A percentile compares a stretch with the other conserved stretches of the same genome.
Evolutionary conservation across 768 basidiomycete species (phyloP).

Genomic region (Suillus fuscotomentosus): DNA sequence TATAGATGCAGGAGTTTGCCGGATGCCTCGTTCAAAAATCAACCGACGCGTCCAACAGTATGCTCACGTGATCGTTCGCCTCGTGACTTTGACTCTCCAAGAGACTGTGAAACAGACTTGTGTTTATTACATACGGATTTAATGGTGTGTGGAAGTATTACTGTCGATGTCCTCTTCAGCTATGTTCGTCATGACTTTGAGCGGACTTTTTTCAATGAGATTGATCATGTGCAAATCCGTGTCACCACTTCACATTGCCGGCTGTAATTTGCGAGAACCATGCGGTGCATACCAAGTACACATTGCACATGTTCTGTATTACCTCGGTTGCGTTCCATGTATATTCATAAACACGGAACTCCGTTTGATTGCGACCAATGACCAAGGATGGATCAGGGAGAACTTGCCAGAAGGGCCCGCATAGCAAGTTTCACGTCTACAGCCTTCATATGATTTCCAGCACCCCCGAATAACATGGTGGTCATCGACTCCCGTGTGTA

Average conservation of each 20-base stretch:
- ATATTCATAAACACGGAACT: neutral
- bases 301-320: neutral
- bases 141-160: neutral
- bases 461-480: neutral
- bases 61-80: neutral
- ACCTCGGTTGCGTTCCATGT: neutral
- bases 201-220: neutral
- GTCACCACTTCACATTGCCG: neutral
- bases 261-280: neutral
- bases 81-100: neutral
- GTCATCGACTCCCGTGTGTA: neutral
- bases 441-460: neutral
- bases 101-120: neutral
- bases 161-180: neutral
- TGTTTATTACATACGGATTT: neutral
- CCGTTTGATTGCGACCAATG: neutral
- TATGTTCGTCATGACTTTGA: neutral
- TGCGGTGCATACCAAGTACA: too few species aligned
- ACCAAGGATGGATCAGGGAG: neutral
- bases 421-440: neutral
- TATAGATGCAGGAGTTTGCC: neutral
- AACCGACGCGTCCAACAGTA: neutral
- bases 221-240: neutral
- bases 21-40: neutral
- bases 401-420: neutral